These are phyloP conservation scores for Zoysia matrella DNA, from an alignment of 202 grass and related monocot genomes.

Conservation along the genomic window DNA sequence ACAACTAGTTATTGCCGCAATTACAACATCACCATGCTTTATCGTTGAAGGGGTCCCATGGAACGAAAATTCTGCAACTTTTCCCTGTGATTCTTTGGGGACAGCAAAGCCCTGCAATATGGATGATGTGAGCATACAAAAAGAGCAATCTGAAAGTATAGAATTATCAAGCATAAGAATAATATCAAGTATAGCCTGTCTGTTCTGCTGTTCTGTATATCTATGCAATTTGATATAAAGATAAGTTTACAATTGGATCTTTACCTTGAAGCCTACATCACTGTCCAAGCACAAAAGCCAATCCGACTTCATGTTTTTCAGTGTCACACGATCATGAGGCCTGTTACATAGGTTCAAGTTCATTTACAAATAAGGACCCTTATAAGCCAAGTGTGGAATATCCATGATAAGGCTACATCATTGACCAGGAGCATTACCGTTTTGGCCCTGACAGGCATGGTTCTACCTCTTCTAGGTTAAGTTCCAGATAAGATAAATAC, in stretches of 20 bases:
- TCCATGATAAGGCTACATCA: too few species aligned
- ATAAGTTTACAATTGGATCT: neutral
- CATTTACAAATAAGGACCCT: conserved; percentile 25
- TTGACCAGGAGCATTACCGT: conserved; percentile 53
- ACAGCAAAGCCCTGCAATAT: neutral
- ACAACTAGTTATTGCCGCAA: conserved; percentile 98
- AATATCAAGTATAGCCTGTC: neutral
- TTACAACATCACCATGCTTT: conserved; percentile 98
- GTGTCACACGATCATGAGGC: conserved; percentile 93
- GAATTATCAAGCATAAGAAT: neutral
- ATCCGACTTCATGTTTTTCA: conserved; percentile 96
- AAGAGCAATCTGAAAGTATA: conserved; percentile 16
- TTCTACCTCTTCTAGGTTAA: too few species aligned
- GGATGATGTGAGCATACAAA: conserved; percentile 28
- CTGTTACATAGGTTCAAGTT: conserved; percentile 45
- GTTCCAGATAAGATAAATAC: conserved; percentile 58
- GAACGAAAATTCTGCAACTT: too few species aligned
- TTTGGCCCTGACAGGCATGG: conserved; percentile 63
- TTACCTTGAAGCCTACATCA: conserved; percentile 97
- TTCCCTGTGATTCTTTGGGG: too few species aligned
- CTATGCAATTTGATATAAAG: too few species aligned
- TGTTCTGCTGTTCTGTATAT: neutral
- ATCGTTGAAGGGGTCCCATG: conserved; percentile 51
- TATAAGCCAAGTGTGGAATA: conserved; percentile 25
- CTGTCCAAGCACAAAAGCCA: conserved; percentile 95